Evolutionary conservation across 495 filamentous ascomycete genomes (phyloP), one percentile per base, ranked within the genome.

Genomic region (Sporormia fimetaria): DNA sequence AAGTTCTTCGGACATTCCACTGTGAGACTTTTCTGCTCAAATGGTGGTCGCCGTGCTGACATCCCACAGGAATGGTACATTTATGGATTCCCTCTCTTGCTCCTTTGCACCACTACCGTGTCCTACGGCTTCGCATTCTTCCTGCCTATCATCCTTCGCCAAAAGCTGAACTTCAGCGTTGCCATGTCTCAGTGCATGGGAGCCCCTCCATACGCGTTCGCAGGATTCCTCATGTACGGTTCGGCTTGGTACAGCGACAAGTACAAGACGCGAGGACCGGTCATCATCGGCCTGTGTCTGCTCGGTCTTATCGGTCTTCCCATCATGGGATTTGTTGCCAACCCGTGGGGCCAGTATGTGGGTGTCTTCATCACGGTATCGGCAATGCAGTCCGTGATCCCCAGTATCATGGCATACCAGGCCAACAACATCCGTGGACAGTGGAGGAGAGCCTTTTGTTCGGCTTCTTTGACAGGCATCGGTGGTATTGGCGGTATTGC

Each of bases 81-180:
- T 34, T 81, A 75, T 74, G 68, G 56, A 1, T 79, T 75, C 47
- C 73, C 65, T 15, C 50, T 73, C 56, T 66, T 75, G 42, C 76
- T 74, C 61, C 70, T 73, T 58, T 69, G 63, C 55, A 63, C 65
- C 15, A 75, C 74, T 5, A 77, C 74, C 12, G 64, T 71, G 43
- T 65, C 71, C 16, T 79, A 80, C 52, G 69, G 75, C 9, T 73
- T 80, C 26, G 73, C 75, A 25, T 80, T 77, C 61, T 81, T 80
- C 62, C 58, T 81, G 11, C 77, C 78, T 18, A 68, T 78, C 50
- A 80, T 81, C 54, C 69, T 81, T 10, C 44, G 54, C 4, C 50
- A 55, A 2, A 69, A 68, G 37, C 71, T 83, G 68, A 68, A 68
- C 21, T 83, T 76, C 63, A 57, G 46, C 47, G 58, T 72, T 25